Percentiles rank a stretch among this genome's conserved stretches.
phyloP scores from a whole-genome alignment of 2,329 filamentous ascomycete genomes.

The Fusarium sp. region DNA sequence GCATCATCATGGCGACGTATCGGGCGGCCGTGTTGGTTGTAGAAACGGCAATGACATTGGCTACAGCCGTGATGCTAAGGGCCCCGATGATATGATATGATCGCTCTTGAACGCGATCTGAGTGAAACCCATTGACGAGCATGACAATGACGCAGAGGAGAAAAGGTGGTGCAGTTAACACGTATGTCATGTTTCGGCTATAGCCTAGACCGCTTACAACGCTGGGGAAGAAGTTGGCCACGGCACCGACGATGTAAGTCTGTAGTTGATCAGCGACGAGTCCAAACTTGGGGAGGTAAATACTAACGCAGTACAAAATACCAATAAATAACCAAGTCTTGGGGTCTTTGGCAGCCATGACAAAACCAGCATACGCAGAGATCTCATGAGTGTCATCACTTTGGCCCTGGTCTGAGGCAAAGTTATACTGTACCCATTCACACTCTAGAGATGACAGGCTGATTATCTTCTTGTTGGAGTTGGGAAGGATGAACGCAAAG shows the following conservation, averaged over 20 bases:
- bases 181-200: slow-evolving; percentile 38
- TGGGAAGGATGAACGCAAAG: slow-evolving; percentile 17
- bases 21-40: slow-evolving; percentile 9
- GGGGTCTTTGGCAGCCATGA: slow-evolving; percentile 11
- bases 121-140: slow-evolving; percentile 41
- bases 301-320: slow-evolving; percentile 3
- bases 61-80: neutral
- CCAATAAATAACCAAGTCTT: slow-evolving; percentile 18
- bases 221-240: slow-evolving; percentile 46
- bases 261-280: neutral
- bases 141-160: slow-evolving; percentile 22
- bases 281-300: neutral
- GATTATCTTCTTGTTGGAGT: slow-evolving; percentile 6
- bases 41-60: slow-evolving; percentile 13
- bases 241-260: slow-evolving; percentile 11
- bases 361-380: slow-evolving; percentile 45
- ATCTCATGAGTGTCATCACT: slow-evolving; percentile 10
- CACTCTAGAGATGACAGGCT: slow-evolving; percentile 7
- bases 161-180: slow-evolving; percentile 44
- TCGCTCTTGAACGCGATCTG: slow-evolving; percentile 37
- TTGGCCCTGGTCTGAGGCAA: slow-evolving; percentile 11
- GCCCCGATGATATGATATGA: slow-evolving; percentile 2
- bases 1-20: slow-evolving; percentile 17
- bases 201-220: slow-evolving; percentile 49
- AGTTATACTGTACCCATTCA: slow-evolving; percentile 16